Conservation (phyloP, 148 eudicot species). For the Chenopodium quinoa region DNA sequence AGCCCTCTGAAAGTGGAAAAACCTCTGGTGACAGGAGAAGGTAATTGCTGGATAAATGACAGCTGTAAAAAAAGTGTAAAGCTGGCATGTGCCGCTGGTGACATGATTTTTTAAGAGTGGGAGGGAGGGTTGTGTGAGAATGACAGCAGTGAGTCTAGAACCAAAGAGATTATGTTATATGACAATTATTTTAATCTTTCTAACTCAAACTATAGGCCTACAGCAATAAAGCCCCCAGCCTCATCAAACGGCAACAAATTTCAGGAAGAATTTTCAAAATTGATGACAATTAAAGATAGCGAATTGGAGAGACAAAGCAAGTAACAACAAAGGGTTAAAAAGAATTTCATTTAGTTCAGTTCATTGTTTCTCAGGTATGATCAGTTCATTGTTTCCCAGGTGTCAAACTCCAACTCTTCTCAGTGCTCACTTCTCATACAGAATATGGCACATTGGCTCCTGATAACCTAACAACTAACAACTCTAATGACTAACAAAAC, state of each 20-base stretch:
- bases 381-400: neutral
- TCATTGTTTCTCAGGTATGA: neutral
- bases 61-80: neutral
- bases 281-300: neutral
- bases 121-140: neutral
- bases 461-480: neutral
- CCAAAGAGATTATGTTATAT: neutral
- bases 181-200: neutral
- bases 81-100: neutral
- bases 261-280: neutral
- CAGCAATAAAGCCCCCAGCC: neutral
- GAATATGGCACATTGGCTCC: neutral
- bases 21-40: neutral
- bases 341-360: neutral
- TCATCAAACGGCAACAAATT: neutral
- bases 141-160: neutral
- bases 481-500: constrained; percentile 1
- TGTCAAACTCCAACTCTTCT: neutral
- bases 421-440: neutral
- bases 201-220: too few relatives aligned
- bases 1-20: neutral
- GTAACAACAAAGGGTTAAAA: too few relatives aligned
- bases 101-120: neutral
- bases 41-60: neutral
- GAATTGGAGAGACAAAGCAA: neutral